A percentile compares a stretch with the other conserved stretches of the same genome.
Evolutionary conservation across 768 basidiomycete species (phyloP).

Genomic region (Mycena capillaripes): DNA sequence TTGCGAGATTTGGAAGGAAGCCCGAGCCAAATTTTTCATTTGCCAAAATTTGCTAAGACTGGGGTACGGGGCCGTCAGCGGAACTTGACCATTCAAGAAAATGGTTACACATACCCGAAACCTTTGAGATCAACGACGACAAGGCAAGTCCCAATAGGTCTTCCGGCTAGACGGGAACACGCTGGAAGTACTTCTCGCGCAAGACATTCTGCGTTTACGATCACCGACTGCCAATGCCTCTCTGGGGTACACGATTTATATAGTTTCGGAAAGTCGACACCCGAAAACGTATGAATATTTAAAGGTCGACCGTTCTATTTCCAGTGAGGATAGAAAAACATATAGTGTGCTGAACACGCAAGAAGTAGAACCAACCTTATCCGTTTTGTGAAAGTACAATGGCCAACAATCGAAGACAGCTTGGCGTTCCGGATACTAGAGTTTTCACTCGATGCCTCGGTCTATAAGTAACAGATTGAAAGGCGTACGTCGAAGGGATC

Average conservation of each 20-base stretch:
- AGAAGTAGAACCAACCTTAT: slow-evolving; percentile 65
- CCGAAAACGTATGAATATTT: slow-evolving; percentile 75
- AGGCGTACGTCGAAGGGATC: slow-evolving; percentile 80
- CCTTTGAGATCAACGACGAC: slow-evolving; percentile 81
- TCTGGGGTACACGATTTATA: slow-evolving; percentile 71
- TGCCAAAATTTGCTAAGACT: slow-evolving; percentile 84
- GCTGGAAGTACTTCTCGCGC: slow-evolving; percentile 78
- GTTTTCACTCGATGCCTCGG: background rate
- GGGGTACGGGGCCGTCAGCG: background rate
- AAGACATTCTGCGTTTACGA: slow-evolving; percentile 77
- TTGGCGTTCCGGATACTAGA: slow-evolving; percentile 77
- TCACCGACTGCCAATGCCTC: slow-evolving; percentile 71
- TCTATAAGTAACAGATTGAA: background rate
- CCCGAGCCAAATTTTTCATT: slow-evolving; percentile 73
- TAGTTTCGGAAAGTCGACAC: slow-evolving; percentile 69
- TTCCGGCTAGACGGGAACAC: slow-evolving; percentile 68
- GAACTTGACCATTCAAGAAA: background rate
- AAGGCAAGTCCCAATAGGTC: slow-evolving; percentile 63
- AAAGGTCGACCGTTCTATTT: slow-evolving; percentile 77
- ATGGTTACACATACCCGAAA: slow-evolving; percentile 68
- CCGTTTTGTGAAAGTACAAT: slow-evolving; percentile 86
- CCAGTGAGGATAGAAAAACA: background rate
- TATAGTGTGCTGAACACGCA: background rate
- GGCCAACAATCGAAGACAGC: slow-evolving; percentile 84
- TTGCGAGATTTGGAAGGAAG: slow-evolving; percentile 81